Conservation (phyloP, 2,329 filamentous ascomycete species). For the Colletotrichum agaves region DNA sequence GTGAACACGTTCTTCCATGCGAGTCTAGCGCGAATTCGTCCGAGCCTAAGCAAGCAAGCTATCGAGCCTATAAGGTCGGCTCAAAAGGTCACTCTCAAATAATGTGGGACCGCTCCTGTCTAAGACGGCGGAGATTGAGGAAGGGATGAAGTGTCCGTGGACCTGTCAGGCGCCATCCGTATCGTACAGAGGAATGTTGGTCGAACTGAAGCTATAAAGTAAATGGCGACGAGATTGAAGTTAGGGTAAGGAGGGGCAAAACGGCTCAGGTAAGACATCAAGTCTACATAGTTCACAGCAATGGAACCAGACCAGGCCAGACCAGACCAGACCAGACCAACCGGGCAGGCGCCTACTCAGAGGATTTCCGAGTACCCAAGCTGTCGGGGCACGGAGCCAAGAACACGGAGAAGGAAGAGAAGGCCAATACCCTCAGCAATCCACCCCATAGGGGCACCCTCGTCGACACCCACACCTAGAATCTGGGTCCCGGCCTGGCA, state of each 20-base stretch:
- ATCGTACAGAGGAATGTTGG: background rate
- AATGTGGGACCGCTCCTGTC: conserved; percentile 34
- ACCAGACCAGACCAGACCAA: background rate
- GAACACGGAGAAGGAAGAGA: conserved; percentile 14
- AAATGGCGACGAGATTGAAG: background rate
- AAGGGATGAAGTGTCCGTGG: background rate
- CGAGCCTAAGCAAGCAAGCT: conserved; percentile 1
- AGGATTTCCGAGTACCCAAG: conserved; percentile 29
- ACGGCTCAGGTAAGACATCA: background rate
- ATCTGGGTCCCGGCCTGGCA: conserved; percentile 41
- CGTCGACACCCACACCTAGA: conserved; percentile 25
- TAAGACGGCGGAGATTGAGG: conserved; percentile 33
- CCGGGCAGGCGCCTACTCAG: conserved; percentile 19
- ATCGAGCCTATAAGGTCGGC: conserved; percentile 24
- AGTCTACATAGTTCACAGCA: background rate
- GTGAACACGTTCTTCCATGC: conserved; percentile 21
- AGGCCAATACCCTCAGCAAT: conserved; percentile 21
- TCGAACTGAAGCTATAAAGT: background rate
- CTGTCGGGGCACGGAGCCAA: conserved; percentile 34
- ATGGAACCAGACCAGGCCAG: no score
- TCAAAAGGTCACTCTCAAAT: conserved; percentile 26
- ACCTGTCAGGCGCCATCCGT: conserved; percentile 3
- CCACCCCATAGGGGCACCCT: background rate
- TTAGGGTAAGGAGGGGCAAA: background rate
- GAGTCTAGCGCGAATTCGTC: conserved; percentile 12